Evolutionary conservation across 495 filamentous ascomycete genomes (phyloP).

Genomic region (Xylaria acuta): DNA sequence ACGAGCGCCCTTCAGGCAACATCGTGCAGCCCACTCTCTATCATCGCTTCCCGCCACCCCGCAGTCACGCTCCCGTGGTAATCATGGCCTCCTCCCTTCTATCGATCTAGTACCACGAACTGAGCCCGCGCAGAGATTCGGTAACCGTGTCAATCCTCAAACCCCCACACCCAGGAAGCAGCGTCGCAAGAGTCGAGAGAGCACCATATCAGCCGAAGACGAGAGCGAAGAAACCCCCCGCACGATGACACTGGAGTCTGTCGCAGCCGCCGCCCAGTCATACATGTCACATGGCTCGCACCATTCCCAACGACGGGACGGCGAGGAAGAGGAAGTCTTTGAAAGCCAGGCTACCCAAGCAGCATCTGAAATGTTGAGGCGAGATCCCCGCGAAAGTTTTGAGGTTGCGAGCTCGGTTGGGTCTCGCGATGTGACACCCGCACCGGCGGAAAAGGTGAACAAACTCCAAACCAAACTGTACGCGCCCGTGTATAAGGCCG

Average conservation of each 20-base stretch:
- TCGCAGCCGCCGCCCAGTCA: constrained; percentile 54
- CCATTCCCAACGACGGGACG: constrained; percentile 37
- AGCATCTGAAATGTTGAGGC: constrained; percentile 62
- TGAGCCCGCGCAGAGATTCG: constrained; percentile 52
- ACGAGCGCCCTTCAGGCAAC: constrained; percentile 62
- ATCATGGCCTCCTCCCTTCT: constrained; percentile 57
- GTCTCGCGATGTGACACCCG: constrained; percentile 51
- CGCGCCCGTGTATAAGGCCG: constrained; percentile 67
- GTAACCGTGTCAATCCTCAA: constrained; percentile 36
- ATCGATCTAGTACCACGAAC: constrained; percentile 63
- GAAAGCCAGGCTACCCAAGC: constrained; percentile 61
- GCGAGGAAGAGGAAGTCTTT: constrained; percentile 48
- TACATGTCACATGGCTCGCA: constrained; percentile 48
- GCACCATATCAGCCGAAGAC: constrained; percentile 87
- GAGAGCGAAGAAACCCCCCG: constrained; percentile 63
- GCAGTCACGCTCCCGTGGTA: constrained; percentile 51
- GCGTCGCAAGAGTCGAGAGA: constrained; percentile 74
- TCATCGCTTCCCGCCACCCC: constrained; percentile 86
- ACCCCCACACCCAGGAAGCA: constrained; percentile 40
- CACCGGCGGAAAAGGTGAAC: constrained; percentile 48
- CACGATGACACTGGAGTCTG: constrained; percentile 58
- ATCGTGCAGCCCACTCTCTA: constrained; percentile 73
- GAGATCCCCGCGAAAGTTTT: constrained; percentile 58
- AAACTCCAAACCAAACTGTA: constrained; percentile 72
- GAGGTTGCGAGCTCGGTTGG: constrained; percentile 52